Evolutionary conservation across 768 basidiomycete genomes (phyloP).

Genomic region (Termitomyces sp.): DNA sequence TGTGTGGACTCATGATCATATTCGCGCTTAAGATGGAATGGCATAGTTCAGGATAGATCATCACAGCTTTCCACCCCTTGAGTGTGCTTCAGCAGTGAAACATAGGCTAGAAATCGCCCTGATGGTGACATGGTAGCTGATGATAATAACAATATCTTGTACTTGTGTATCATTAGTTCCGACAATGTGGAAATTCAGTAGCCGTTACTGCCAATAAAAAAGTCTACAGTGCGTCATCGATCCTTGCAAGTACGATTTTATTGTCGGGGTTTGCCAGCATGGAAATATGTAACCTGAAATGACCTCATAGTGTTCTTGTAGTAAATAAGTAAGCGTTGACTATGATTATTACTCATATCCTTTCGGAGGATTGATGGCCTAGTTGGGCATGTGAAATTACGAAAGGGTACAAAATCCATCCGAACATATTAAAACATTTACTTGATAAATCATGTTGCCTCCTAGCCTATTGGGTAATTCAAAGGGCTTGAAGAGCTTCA

Average conservation of each 20-base stretch:
- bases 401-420: neutral
- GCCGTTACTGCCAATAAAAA: neutral
- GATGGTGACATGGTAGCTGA: neutral
- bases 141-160: neutral
- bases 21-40: no score
- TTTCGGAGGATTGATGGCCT: no score
- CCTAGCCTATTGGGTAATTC: no score
- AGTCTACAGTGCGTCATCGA: neutral
- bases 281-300: neutral
- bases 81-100: neutral
- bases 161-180: neutral
- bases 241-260: neutral
- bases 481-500: no score
- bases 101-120: neutral
- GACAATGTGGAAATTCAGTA: neutral
- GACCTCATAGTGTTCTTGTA: neutral
- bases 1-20: neutral
- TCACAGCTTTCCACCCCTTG: neutral
- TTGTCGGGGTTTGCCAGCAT: neutral
- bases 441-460: neutral
- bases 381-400: neutral
- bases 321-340: no score
- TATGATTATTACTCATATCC: no score
- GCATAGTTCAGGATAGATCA: neutral
- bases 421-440: no score